These are phyloP conservation scores for Exophiala sideris DNA, from an alignment of 2,329 filamentous ascomycete species.

Conservation along the genomic window DNA sequence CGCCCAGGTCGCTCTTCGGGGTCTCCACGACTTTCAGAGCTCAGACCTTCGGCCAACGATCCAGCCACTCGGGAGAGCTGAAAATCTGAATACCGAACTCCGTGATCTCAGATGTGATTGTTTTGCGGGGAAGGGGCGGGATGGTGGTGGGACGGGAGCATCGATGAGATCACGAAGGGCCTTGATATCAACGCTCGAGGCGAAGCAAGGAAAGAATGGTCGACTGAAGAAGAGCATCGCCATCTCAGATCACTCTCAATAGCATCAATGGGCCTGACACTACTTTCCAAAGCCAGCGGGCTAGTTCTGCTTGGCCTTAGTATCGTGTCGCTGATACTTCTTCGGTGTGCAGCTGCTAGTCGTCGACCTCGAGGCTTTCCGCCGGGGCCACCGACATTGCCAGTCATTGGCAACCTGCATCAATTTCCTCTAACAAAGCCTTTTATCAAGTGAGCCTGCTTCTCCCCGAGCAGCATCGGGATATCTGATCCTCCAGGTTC, in stretches of 20 bases:
- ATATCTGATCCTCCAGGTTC: constrained; percentile 14
- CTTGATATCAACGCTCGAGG: not conserved
- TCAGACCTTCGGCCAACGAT: too few relatives aligned
- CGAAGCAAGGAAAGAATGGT: not conserved
- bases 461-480: not conserved
- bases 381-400: constrained; percentile 22
- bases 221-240: too few relatives aligned
- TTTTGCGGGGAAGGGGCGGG: too few relatives aligned
- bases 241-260: not conserved
- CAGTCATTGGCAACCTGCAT: constrained; percentile 22
- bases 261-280: too few relatives aligned
- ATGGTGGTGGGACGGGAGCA: too few relatives aligned
- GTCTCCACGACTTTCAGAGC: too few relatives aligned
- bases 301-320: not conserved
- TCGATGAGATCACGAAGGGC: not conserved
- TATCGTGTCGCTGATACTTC: not conserved
- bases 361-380: constrained; percentile 19
- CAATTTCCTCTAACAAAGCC: constrained; percentile 17
- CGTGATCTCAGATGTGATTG: too few relatives aligned
- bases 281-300: not conserved
- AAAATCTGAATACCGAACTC: too few relatives aligned
- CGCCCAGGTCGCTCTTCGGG: too few relatives aligned
- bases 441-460: constrained; percentile 5
- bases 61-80: too few relatives aligned
- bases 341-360: constrained; percentile 7